Evolutionary conservation across 495 filamentous ascomycete species (phyloP), one percentile per base, ranked within the genome.

Genomic region (Xylaria flabelliformis): DNA sequence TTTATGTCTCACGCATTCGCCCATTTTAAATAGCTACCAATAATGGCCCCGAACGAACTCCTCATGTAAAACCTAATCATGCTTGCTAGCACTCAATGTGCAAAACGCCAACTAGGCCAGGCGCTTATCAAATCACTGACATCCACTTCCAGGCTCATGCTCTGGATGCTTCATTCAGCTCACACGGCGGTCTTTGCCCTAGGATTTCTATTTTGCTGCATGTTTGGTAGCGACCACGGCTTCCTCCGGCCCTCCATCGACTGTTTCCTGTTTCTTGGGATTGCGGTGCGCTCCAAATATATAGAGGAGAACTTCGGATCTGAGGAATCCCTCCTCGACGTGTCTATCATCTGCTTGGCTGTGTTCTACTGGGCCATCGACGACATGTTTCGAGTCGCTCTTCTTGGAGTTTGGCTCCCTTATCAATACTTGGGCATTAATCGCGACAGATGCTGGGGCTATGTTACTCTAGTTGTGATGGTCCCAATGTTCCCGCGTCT

Each of bases 361-460:
- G 24, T 17, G 0, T 4, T 69, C 13, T 69, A 69, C 24, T 48
- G 42, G 13, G 1, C 34, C 24, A 10, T 48, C 1, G 24, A 55
- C 21, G 67, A 69, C 34, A 61, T 34, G 1, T 21, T 61, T 2
- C 34, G 67, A n/a, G 34, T 46, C 15, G 29, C 39, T 4, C 53
- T 69, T 9, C 53, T 69, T 8, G 67, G 48, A 61, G 67, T 41
- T 36, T 69, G 67, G 53, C 67, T 69, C 36, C 67, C 67, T 1
- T 69, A 34, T 5, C 39, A 46, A 3, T 69, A 69, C 12, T 2
- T 61, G 24, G 41, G 17, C 39, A 32, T 36, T 13, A 26, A 69
- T 12, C 21, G 17, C 2, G 5, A 1, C 26, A 69, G 10, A 36
- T 69, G 39, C 17, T 56, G 51, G 51, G 26, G 19, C 1, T 69